These are phyloP conservation scores for Magnolia kwangsiensis DNA, from an alignment of 164 flowering plant species.

Conservation along the genomic window DNA sequence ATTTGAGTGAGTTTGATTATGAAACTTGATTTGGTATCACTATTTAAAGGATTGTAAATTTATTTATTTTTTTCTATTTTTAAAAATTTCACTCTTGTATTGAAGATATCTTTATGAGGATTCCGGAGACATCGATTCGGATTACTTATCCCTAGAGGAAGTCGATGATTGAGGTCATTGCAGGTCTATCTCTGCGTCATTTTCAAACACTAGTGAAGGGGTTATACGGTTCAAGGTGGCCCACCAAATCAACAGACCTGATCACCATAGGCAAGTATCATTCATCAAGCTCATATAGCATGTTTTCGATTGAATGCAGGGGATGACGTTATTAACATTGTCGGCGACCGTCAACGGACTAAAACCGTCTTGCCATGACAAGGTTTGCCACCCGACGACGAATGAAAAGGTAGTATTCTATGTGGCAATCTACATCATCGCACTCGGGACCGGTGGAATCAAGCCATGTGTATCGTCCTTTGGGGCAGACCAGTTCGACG, in stretches of 20 bases:
- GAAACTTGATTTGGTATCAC: no score
- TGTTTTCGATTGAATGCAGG: conserved; percentile 19
- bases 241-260: no score
- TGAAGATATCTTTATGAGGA: no score
- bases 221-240: background rate
- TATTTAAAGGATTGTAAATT: no score
- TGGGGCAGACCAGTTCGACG: conserved; percentile 77
- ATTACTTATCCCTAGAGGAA: no score
- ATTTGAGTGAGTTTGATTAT: no score
- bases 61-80: no score
- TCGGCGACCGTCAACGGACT: conserved; percentile 30
- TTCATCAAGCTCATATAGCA: background rate
- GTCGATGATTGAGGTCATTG: no score
- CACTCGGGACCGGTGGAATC: conserved; percentile 69
- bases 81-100: no score
- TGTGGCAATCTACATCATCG: conserved; percentile 50
- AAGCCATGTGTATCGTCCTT: conserved; percentile 73
- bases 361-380: conserved; percentile 25
- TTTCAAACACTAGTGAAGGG: background rate
- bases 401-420: conserved; percentile 20
- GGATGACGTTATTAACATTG: conserved; percentile 34
- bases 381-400: conserved; percentile 13
- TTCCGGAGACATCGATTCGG: no score
- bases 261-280: background rate
- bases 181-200: no score